These are phyloP conservation scores for Yamadazyma atlantica DNA, from an alignment of 1,139 yeast genomes.

Conservation along the genomic window DNA sequence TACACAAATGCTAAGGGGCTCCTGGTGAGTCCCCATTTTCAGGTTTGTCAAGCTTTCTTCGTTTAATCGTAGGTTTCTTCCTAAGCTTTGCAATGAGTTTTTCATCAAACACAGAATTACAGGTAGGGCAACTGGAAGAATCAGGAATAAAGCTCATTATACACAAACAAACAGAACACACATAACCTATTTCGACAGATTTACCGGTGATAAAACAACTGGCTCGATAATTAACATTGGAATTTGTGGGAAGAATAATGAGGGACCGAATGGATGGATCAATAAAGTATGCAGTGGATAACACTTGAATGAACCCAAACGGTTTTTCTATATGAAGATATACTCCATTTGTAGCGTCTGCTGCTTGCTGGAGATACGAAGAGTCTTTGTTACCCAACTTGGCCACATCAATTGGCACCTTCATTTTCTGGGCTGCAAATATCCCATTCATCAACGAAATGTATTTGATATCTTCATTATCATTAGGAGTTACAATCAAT, in stretches of 20 bases:
- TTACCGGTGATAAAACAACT: constrained; percentile 89
- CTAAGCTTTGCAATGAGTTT: constrained; percentile 38
- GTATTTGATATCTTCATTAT: constrained; percentile 78
- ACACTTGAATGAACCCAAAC: constrained; percentile 70
- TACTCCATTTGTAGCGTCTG: constrained; percentile 92
- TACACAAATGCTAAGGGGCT: not conserved
- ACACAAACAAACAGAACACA: constrained; percentile 93
- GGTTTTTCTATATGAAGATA: constrained; percentile 77
- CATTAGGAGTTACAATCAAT: constrained; percentile 71
- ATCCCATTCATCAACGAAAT: constrained; percentile 95
- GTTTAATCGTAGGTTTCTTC: constrained; percentile 55
- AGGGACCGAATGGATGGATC: constrained; percentile 80
- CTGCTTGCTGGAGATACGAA: constrained; percentile 90
- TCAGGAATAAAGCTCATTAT: constrained; percentile 64
- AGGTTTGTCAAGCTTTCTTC: constrained; percentile 32
- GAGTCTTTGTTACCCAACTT: constrained; percentile 71
- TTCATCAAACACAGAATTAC: constrained; percentile 53
- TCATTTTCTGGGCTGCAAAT: constrained; percentile 93
- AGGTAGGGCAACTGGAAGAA: constrained; percentile 56
- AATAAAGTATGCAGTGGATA: constrained; percentile 66
- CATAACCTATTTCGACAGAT: constrained; percentile 90
- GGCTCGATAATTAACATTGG: constrained; percentile 90
- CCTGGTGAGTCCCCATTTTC: constrained; percentile 1
- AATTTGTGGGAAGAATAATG: constrained; percentile 78
- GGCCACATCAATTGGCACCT: constrained; percentile 86